These are phyloP conservation scores for Diaporthe amygdali DNA, from an alignment of 2,329 filamentous ascomycete species.

Conservation along the genomic window DNA sequence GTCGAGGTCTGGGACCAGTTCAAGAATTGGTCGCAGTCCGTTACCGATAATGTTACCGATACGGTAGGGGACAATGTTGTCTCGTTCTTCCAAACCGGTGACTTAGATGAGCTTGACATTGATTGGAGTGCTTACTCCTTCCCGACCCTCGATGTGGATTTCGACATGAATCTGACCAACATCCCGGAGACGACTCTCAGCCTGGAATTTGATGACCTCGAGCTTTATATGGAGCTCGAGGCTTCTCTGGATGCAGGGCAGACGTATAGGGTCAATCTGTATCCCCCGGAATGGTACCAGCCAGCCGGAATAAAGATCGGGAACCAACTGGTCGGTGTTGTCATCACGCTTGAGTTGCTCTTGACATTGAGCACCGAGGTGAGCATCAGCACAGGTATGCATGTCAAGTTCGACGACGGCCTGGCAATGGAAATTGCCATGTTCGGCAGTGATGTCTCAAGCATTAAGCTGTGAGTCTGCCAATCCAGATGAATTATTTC, in stretches of 20 bases:
- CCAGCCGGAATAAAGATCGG: constrained; percentile 46
- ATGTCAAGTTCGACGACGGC: constrained; percentile 58
- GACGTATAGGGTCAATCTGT: constrained; percentile 55
- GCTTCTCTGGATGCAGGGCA: constrained; percentile 45
- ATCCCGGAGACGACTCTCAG: constrained; percentile 48
- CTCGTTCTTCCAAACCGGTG: constrained; percentile 31
- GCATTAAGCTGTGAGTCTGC: constrained; percentile 52
- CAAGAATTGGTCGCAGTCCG: constrained; percentile 34
- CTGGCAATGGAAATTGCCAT: constrained; percentile 53
- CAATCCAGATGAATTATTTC: neutral
- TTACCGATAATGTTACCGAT: constrained; percentile 35
- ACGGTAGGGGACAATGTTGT: constrained; percentile 32
- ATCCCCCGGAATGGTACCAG: constrained; percentile 44
- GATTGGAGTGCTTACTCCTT: constrained; percentile 37
- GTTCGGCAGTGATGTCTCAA: constrained; percentile 54
- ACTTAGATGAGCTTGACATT: constrained; percentile 33
- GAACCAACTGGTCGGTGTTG: constrained; percentile 49
- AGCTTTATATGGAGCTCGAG: constrained; percentile 56
- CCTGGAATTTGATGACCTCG: constrained; percentile 55
- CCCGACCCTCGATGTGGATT: constrained; percentile 45
- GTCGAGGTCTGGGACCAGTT: constrained; percentile 1
- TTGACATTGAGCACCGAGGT: constrained; percentile 51
- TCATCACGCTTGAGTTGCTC: constrained; percentile 58
- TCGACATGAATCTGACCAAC: constrained; percentile 47
- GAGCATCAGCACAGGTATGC: constrained; percentile 58